A percentile compares a stretch with the other conserved stretches of the same genome.
These are phyloP conservation scores for Pichia kudriavzevii DNA, from an alignment of 1,139 yeast species.

Conservation along the genomic window DNA sequence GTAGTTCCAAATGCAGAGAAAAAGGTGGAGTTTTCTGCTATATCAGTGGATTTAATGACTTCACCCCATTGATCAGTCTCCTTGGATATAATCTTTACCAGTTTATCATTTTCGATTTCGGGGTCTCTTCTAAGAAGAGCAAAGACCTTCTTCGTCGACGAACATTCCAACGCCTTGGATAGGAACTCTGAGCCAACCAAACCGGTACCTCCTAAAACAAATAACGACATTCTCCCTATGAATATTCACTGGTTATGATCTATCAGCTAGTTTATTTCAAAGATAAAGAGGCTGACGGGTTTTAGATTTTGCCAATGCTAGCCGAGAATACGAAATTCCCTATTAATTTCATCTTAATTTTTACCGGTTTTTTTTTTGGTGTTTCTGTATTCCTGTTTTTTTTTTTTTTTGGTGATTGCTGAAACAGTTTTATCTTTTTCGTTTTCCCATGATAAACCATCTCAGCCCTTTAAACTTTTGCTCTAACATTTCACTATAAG, in stretches of 20 bases:
- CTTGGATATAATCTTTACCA: constrained; percentile 14
- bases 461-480: too few relatives aligned
- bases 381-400: not conserved
- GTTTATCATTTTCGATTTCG: constrained; percentile 7
- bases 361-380: not conserved
- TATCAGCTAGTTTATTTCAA: too few relatives aligned
- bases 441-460: too few relatives aligned
- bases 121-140: constrained; percentile 24
- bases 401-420: not conserved
- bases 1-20: constrained; percentile 76
- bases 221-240: constrained; percentile 15
- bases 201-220: constrained; percentile 26
- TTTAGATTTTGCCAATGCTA: too few relatives aligned
- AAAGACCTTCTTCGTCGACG: constrained; percentile 13
- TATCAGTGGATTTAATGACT: constrained; percentile 14
- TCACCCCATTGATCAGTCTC: constrained; percentile 22
- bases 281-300: too few relatives aligned
- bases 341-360: too few relatives aligned
- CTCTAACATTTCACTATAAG: too few relatives aligned
- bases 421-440: too few relatives aligned
- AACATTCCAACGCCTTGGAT: constrained; percentile 11
- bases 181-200: constrained; percentile 24
- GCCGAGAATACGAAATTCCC: too few relatives aligned
- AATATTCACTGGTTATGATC: too few relatives aligned
- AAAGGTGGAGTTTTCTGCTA: constrained; percentile 28